Percentiles rank a stretch among this genome's conserved stretches.
Conservation (phyloP, 2,329 filamentous ascomycete genomes). For the Aureobasidium lini region DNA sequence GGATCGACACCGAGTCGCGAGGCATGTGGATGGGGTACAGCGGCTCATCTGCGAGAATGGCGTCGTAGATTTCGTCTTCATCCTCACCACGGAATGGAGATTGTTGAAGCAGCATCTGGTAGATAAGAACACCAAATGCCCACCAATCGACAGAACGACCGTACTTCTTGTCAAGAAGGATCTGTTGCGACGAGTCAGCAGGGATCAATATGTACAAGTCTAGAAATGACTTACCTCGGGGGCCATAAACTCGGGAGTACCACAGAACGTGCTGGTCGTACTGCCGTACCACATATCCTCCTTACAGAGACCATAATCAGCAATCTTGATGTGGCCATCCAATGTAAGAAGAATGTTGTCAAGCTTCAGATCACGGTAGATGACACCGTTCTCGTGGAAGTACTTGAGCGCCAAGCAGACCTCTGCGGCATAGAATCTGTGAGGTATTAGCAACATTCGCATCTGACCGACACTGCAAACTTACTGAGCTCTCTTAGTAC, state of each 20-base stretch:
- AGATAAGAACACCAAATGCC: conserved; percentile 98
- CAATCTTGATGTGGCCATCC: conserved; percentile 98
- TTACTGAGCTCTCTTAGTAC: conserved; percentile 89
- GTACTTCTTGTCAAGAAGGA: conserved; percentile 96
- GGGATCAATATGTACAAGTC: not conserved
- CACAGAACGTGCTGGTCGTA: conserved; percentile 95
- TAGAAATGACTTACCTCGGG: conserved; percentile 61
- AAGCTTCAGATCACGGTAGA: conserved; percentile 77
- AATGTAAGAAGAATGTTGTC: conserved; percentile 89
- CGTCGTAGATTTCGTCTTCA: conserved; percentile 98
- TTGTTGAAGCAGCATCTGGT: conserved; percentile 98
- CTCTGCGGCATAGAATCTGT: conserved; percentile 90
- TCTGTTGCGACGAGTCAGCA: conserved; percentile 48
- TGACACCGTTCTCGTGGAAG: conserved; percentile 98
- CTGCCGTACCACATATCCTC: conserved; percentile 99
- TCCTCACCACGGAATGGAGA: conserved; percentile 98
- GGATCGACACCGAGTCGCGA: conserved; percentile 89
- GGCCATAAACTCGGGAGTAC: conserved; percentile 99
- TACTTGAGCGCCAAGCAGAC: conserved; percentile 97
- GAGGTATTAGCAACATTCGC: conserved; percentile 17
- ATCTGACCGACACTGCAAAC: conserved; percentile 25
- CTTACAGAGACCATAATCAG: conserved; percentile 97
- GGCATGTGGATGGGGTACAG: conserved; percentile 99
- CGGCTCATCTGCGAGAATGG: conserved; percentile 93
- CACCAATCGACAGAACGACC: conserved; percentile 97